These are phyloP conservation scores for Aspergillus neoniger DNA, from an alignment of 2,329 filamentous ascomycete genomes.

Conservation along the genomic window DNA sequence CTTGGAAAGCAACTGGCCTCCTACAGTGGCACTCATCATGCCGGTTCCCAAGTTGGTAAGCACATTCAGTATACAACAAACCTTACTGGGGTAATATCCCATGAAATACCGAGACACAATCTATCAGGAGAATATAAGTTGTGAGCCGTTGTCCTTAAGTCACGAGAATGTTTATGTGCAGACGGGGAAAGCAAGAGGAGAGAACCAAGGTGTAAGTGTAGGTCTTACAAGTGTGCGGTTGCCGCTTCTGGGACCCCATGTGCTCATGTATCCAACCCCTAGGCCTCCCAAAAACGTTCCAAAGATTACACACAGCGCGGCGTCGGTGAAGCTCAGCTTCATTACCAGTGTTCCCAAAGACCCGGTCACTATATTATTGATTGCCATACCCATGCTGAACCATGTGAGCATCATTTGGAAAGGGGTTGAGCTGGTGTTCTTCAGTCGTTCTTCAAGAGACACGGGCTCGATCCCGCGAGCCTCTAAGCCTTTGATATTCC, in stretches of 20 bases:
- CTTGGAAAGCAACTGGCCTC: conserved; percentile 47
- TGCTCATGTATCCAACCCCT: conserved; percentile 45
- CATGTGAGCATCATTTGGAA: conserved; percentile 40
- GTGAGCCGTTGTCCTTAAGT: background rate
- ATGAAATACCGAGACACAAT: conserved; percentile 46
- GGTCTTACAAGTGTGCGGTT: conserved; percentile 44
- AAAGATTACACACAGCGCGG: conserved; percentile 41
- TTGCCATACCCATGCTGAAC: conserved; percentile 44
- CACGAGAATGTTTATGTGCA: background rate
- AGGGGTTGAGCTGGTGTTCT: conserved; percentile 25
- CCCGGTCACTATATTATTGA: conserved; percentile 46
- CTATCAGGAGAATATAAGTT: conserved; percentile 26
- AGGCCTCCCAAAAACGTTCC: conserved; percentile 38
- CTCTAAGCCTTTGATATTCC: conserved; percentile 30
- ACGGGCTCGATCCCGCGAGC: conserved; percentile 31
- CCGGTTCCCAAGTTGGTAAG: conserved; percentile 47
- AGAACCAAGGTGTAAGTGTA: background rate
- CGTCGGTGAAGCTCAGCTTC: conserved; percentile 44
- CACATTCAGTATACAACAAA: conserved; percentile 44
- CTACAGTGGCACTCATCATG: conserved; percentile 47
- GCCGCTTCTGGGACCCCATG: conserved; percentile 45
- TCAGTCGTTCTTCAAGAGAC: conserved; percentile 30
- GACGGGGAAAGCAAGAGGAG: background rate
- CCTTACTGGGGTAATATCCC: conserved; percentile 47
- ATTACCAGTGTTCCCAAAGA: conserved; percentile 46